These are phyloP conservation scores for Starmerella etchellsii DNA, from an alignment of 805 yeast species.

Conservation along the genomic window DNA sequence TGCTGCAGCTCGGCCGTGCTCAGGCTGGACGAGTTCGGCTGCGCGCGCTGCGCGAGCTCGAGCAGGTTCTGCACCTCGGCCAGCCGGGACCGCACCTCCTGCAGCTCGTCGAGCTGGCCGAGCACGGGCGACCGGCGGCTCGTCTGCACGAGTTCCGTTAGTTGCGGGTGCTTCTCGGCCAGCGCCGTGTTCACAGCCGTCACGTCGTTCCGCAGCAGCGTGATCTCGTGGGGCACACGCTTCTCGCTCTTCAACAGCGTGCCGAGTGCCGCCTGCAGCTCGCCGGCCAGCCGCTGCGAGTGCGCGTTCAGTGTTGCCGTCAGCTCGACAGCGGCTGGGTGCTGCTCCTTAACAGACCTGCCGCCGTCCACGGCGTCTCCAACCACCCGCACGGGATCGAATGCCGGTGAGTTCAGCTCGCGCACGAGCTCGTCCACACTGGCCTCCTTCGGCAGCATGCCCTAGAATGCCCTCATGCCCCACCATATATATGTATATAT, in stretches of 20 bases:
- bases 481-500: too few relatives aligned
- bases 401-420: conserved; percentile 20
- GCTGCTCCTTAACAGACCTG: conserved; percentile 20
- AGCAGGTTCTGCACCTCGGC: conserved; percentile 19
- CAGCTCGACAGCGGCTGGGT: conserved; percentile 23
- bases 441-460: conserved; percentile 1
- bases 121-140: conserved; percentile 13
- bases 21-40: not conserved
- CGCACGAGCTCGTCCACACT: conserved; percentile 17
- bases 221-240: conserved; percentile 26
- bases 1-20: conserved; percentile 6
- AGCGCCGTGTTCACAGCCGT: conserved; percentile 18
- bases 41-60: conserved; percentile 9
- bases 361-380: conserved; percentile 18
- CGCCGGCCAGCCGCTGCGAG: conserved; percentile 23
- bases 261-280: conserved; percentile 21
- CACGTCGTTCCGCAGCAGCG: conserved; percentile 25
- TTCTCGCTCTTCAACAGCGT: conserved; percentile 22
- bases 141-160: conserved; percentile 8
- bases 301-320: conserved; percentile 25
- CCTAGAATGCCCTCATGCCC: too few relatives aligned
- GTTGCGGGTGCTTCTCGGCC: conserved; percentile 10
- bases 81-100: conserved; percentile 21
- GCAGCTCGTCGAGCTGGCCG: conserved; percentile 19
- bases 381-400: conserved; percentile 24